Base-by-base conservation (phyloP, 2,329 filamentous ascomycete species). In the Fusarium sp. region DNA sequence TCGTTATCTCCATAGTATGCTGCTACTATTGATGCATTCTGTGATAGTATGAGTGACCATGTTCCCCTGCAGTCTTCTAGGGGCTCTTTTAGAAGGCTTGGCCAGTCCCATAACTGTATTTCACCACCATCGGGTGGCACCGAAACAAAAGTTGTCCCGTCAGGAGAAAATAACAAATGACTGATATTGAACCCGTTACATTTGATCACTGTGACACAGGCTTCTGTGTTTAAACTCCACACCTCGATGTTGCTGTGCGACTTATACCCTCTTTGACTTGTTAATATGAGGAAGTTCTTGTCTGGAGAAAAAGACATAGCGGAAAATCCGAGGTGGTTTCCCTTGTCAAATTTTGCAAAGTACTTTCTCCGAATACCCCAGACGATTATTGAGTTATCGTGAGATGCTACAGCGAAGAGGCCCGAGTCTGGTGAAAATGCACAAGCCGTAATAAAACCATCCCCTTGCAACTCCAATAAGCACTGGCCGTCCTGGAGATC, bases 361-460 rank as follows among this genome's bases (percentile, higher is more conserved):
- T 26, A 59, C 15, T 40, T 33, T 10, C 30, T 33, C 7, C 4
- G 23, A 3, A 59, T 14, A 20, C 54, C 56, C 56, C 56, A 59
- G 1, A 59, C 18, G 2, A 12, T 18, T 26, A 54, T 53, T 20
- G 4, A 4, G 1, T 4, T 1, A 20, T n/a, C 1, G 4, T 0
- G 0, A 41, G 12, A 4, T 0, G 1, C 20, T 2, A 1, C 17
- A 11, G 35, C 27, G 7, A 59, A 2, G 3, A 59, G 32, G 2
- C 1, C 1, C 6, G 56, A 59, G 8, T 33, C 35, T 33, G 35
- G 17, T 3, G 56, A 59, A 13, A 53, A 58, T 17, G 4, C n/a
- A 10, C 23, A 48, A 48, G 27, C 15, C 27, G 23, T 23, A 23
- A 23, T 23, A 15, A 3, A 1, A 3, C 6, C 27, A 48, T 8